Percentiles rank a stretch among this genome's conserved stretches.
Evolutionary conservation across 768 basidiomycete genomes (phyloP).

Genomic region (Sistotremastrum niveocremeum): DNA sequence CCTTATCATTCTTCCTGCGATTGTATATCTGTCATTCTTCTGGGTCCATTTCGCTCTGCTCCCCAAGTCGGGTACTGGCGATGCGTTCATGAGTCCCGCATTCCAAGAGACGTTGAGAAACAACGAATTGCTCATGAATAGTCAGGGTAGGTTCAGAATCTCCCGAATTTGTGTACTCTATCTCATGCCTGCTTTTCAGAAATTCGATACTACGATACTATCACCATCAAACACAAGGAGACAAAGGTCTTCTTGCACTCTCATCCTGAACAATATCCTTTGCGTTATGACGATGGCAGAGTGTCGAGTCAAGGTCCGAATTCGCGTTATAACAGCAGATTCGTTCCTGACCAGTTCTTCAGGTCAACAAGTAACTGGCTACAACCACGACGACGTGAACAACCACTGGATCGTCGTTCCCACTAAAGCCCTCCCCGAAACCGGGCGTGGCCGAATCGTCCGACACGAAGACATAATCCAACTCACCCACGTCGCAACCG

Average conservation of each 20-base stretch:
- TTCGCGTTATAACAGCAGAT: neutral
- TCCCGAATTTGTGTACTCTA: slow-evolving; percentile 2
- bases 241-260: slow-evolving; percentile 92
- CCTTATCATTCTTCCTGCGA: slow-evolving; percentile 76
- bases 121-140: slow-evolving; percentile 84
- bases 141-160: slow-evolving; percentile 53
- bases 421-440: slow-evolving; percentile 87
- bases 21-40: slow-evolving; percentile 91
- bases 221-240: slow-evolving; percentile 84
- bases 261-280: slow-evolving; percentile 79
- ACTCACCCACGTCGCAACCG: slow-evolving; percentile 75
- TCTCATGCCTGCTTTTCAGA: slow-evolving; percentile 33
- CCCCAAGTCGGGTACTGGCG: slow-evolving; percentile 80
- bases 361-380: slow-evolving; percentile 96
- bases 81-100: slow-evolving; percentile 92
- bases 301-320: slow-evolving; percentile 75
- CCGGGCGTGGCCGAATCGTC: slow-evolving; percentile 84
- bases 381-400: slow-evolving; percentile 87
- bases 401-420: slow-evolving; percentile 94
- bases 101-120: slow-evolving; percentile 94
- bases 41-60: slow-evolving; percentile 89
- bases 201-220: slow-evolving; percentile 81
- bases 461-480: slow-evolving; percentile 83
- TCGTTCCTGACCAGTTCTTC: slow-evolving; percentile 2
- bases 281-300: slow-evolving; percentile 91